Conservation (phyloP, 2,329 filamentous ascomycete species). For the Arthrobotrys sphaeroides region DNA sequence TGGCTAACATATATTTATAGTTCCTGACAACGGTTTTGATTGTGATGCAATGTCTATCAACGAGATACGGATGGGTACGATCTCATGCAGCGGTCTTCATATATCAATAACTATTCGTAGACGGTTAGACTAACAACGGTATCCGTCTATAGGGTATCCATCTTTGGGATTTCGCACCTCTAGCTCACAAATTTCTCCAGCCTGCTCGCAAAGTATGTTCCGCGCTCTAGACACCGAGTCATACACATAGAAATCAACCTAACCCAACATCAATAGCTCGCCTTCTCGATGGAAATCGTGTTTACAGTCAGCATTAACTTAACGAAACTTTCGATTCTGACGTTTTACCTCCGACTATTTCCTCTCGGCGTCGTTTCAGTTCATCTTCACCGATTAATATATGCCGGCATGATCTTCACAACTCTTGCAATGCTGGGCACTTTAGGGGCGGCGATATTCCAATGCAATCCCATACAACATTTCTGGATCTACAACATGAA, state of each 20-base stretch:
- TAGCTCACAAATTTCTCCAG: conserved; percentile 20
- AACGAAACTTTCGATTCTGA: conserved; percentile 48
- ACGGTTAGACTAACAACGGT: neutral
- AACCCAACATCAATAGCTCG: conserved; percentile 32
- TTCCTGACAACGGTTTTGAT: conserved; percentile 18
- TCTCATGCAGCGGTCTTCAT: no score
- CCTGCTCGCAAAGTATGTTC: conserved; percentile 39
- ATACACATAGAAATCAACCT: neutral
- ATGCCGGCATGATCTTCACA: conserved; percentile 31
- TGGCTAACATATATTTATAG: conserved; percentile 6
- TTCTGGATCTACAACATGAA: conserved; percentile 48
- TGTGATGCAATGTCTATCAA: conserved; percentile 31
- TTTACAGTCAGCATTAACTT: conserved; percentile 41
- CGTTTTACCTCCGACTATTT: conserved; percentile 48
- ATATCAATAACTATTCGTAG: no score
- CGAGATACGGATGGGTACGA: conserved; percentile 37
- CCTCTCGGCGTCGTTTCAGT: conserved; percentile 41
- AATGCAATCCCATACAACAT: conserved; percentile 44
- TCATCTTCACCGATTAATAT: conserved; percentile 38
- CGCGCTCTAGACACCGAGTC: neutral
- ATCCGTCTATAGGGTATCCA: conserved; percentile 25
- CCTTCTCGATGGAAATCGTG: conserved; percentile 42
- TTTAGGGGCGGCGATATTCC: conserved; percentile 35
- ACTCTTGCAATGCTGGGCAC: conserved; percentile 37
- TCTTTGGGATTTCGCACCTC: conserved; percentile 43